A percentile compares a stretch with the other conserved stretches of the same genome.
Conservation (phyloP, 768 basidiomycete species). For the Megacollybia marginata region DNA sequence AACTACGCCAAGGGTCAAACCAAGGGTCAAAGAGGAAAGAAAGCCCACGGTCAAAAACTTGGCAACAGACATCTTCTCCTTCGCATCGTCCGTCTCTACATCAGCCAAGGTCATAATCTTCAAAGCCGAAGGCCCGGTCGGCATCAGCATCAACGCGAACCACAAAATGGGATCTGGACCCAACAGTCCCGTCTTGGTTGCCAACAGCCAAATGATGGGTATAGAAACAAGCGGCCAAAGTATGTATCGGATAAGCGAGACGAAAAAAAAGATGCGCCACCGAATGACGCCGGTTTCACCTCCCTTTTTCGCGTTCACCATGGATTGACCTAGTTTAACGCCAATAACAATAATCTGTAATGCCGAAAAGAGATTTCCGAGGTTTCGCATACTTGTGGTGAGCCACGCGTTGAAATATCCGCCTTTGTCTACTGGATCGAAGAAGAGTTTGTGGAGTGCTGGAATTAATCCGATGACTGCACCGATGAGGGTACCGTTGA, state of each 20-base stretch:
- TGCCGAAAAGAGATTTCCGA: conserved; percentile 3
- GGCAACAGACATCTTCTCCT: conserved; percentile 1
- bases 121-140: neutral
- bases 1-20: too few relatives aligned
- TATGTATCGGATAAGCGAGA: too few relatives aligned
- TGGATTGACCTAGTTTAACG: too few relatives aligned
- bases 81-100: neutral
- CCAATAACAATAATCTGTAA: neutral
- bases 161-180: conserved; percentile 1
- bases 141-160: conserved; percentile 4
- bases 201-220: conserved; percentile 1
- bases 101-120: neutral
- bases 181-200: neutral
- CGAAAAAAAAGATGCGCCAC: too few relatives aligned
- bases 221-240: neutral
- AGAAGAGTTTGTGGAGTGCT: conserved; percentile 1
- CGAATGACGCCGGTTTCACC: too few relatives aligned
- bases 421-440: neutral
- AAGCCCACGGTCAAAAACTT: conserved; percentile 1
- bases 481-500: neutral
- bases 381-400: conserved; percentile 1
- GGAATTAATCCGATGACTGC: neutral
- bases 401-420: conserved; percentile 1
- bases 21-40: neutral
- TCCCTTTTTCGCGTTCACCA: too few relatives aligned